These are phyloP conservation scores for Ophiostoma sp. DNA, from an alignment of 2,329 filamentous ascomycete species.

Conservation along the genomic window DNA sequence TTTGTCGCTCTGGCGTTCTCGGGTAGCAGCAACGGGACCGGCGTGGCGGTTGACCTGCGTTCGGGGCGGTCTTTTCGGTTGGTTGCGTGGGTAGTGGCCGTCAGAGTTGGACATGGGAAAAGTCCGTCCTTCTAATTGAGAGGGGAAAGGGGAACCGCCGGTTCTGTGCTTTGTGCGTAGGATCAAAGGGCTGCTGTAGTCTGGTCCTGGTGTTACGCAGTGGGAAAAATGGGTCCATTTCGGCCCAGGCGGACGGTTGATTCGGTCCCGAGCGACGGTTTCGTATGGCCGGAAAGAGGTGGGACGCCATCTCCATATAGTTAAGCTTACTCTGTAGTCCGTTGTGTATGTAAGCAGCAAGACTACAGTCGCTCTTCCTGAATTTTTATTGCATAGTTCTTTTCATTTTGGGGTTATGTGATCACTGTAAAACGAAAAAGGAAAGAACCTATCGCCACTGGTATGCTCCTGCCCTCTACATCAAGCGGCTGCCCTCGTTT, in stretches of 20 bases:
- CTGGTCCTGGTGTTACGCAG: background rate
- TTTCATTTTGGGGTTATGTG: too few relatives aligned
- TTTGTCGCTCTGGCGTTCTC: background rate
- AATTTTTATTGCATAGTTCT: background rate
- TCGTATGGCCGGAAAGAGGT: constrained; percentile 15
- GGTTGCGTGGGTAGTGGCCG: background rate
- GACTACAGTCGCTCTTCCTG: background rate
- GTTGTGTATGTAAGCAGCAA: background rate
- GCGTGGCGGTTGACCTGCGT: background rate
- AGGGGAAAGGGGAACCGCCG: background rate
- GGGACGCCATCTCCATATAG: background rate
- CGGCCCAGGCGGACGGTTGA: constrained; percentile 19
- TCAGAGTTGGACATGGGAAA: constrained; percentile 1
- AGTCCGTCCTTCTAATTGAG: background rate
- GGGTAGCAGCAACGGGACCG: background rate
- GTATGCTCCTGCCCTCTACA: background rate
- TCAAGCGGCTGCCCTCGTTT: background rate
- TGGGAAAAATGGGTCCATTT: constrained; percentile 4
- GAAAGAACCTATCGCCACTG: background rate
- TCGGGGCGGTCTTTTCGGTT: background rate
- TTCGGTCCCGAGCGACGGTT: constrained; percentile 24
- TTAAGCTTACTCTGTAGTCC: background rate
- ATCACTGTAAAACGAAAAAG: background rate
- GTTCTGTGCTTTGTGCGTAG: background rate
- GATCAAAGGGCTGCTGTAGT: background rate